Percentiles rank a stretch among this genome's conserved stretches.
Conservation (phyloP, 2,329 filamentous ascomycete species). For the Diplodia seriata region DNA sequence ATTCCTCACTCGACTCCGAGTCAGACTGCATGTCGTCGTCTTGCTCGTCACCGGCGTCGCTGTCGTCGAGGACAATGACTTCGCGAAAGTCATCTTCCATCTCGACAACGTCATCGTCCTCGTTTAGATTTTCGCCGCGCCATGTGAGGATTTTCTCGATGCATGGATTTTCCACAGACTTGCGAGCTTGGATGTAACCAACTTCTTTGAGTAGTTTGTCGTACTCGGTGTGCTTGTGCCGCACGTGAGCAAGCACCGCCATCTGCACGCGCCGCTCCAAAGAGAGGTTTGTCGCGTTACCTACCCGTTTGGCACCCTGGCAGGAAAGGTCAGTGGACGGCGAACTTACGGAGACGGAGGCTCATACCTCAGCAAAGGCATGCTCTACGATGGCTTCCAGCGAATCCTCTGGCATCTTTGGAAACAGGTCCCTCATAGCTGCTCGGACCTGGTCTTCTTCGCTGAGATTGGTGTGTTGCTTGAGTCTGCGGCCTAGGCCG, state of each 20-base stretch:
- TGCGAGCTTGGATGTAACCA: slow-evolving; percentile 51
- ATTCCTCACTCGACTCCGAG: slow-evolving; percentile 21
- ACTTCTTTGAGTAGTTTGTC: slow-evolving; percentile 58
- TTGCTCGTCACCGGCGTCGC: slow-evolving; percentile 56
- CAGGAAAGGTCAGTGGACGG: slow-evolving; percentile 34
- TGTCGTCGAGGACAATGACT: slow-evolving; percentile 69
- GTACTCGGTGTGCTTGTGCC: slow-evolving; percentile 68
- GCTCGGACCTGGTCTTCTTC: slow-evolving; percentile 59
- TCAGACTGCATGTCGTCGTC: slow-evolving; percentile 40
- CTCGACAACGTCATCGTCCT: slow-evolving; percentile 59
- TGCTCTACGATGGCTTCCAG: slow-evolving; percentile 64
- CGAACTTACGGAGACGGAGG: not conserved
- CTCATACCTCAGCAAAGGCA: slow-evolving; percentile 63
- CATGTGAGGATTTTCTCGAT: slow-evolving; percentile 66
- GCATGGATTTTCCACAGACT: slow-evolving; percentile 61
- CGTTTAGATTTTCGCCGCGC: slow-evolving; percentile 59
- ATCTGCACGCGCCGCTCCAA: slow-evolving; percentile 66
- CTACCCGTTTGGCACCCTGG: slow-evolving; percentile 63
- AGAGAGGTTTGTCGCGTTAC: slow-evolving; percentile 61
- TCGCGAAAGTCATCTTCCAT: slow-evolving; percentile 69
- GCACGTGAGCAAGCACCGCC: slow-evolving; percentile 67
- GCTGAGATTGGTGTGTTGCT: not conserved
- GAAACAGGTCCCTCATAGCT: slow-evolving; percentile 67
- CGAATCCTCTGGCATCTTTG: slow-evolving; percentile 66
- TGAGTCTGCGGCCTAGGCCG: slow-evolving; percentile 37